Base-by-base conservation (phyloP, 495 filamentous ascomycete species). In the Hapsidospora chrysogenum region DNA sequence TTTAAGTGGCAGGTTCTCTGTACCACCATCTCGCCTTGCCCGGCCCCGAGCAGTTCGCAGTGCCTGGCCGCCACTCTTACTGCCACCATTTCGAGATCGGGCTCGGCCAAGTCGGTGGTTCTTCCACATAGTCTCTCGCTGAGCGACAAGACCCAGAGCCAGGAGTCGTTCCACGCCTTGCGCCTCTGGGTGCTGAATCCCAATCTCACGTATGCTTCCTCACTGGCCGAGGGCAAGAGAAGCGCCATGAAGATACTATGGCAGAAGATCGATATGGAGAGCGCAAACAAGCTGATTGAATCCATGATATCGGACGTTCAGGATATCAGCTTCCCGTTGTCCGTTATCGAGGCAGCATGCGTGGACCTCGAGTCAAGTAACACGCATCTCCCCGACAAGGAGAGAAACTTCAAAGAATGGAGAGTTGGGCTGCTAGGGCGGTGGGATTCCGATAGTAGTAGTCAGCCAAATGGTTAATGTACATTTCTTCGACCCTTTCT, bases 101-200 rank as follows among this genome's bases (percentile, higher is more conserved):
- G 49, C 28, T 63, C 57, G n/a, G 60, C 64, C 20, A 63, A 64
- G 40, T 63, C 61, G 1, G 48, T 67, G 19, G 43, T 66, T 1
- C 48, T 56, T 10, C 63, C 65, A 1, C 13, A 45, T 36, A 40
- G 44, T 35, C 25, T 19, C 38, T 16, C 36, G 33, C 11, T 31
- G 28, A 5, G 33, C 34, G n/a, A 35, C 17, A 17, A 38, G 11
- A n/a, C 13, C 17, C 22, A 37, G 17, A n/a, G 16, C 16, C n/a
- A 10, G 15, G 37, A 26, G 10, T 27, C 16, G 11, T 25, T 21
- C 10, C 20, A 44, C 19, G 44, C 59, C 17, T 44, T 65, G 20
- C 54, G 70, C 31, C 39, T 70, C 9, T 86, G 81, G 81, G 62
- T 80, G 9, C 77, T 86, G 42, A 84, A 77, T 38, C 66, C 68